These are phyloP conservation scores for Scedosporium aurantiacum DNA, from an alignment of 2,329 filamentous ascomycete genomes.

Conservation along the genomic window DNA sequence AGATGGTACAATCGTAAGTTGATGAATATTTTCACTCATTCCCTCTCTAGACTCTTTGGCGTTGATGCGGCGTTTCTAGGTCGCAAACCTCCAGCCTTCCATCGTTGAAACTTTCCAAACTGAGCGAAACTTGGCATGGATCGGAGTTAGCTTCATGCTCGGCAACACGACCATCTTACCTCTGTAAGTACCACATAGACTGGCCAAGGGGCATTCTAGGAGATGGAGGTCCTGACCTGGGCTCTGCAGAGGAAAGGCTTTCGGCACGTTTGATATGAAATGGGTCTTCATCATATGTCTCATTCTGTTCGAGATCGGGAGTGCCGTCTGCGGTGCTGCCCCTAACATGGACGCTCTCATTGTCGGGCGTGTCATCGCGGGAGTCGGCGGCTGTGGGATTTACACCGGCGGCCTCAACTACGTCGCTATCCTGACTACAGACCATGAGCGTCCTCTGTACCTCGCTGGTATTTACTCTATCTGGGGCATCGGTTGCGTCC, in stretches of 20 bases:
- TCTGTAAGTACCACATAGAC: neutral
- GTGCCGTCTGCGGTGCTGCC: slow-evolving; percentile 26
- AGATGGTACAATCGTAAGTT: neutral
- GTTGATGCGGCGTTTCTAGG: neutral
- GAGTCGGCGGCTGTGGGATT: slow-evolving; percentile 27
- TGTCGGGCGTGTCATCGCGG: slow-evolving; percentile 29
- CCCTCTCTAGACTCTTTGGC: neutral
- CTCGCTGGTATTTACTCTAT: slow-evolving; percentile 16
- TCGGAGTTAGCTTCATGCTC: neutral
- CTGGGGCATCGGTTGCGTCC: slow-evolving; percentile 33
- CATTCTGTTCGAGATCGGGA: slow-evolving; percentile 18
- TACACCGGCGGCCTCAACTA: slow-evolving; percentile 21
- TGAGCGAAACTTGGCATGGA: slow-evolving; percentile 1
- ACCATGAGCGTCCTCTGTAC: slow-evolving; percentile 16
- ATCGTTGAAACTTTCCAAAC: neutral
- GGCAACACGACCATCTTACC: slow-evolving; percentile 1
- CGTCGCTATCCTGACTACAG: slow-evolving; percentile 15
- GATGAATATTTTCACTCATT: neutral
- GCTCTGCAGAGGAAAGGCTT: slow-evolving; percentile 14
- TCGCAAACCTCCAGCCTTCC: neutral
- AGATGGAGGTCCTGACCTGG: neutral
- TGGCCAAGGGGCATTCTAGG: no score
- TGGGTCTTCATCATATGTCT: slow-evolving; percentile 20
- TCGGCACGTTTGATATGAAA: slow-evolving; percentile 34
- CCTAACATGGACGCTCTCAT: slow-evolving; percentile 31